These are phyloP conservation scores for Zymoseptoria tritici DNA, from an alignment of 2,329 filamentous ascomycete species.

Conservation along the genomic window DNA sequence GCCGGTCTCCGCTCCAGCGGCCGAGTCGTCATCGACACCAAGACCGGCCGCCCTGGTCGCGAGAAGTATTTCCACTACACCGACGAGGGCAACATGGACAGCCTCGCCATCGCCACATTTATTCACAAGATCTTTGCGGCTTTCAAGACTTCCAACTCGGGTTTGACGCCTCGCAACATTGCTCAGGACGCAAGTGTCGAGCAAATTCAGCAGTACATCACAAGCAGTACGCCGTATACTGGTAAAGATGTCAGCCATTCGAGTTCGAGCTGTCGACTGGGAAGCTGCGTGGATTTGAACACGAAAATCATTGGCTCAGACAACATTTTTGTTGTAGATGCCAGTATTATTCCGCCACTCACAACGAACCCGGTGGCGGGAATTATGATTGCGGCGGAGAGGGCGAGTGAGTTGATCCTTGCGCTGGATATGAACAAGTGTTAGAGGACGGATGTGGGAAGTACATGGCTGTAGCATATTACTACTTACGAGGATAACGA, in stretches of 20 bases:
- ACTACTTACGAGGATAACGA: too few species aligned
- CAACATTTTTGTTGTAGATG: conserved; percentile 48
- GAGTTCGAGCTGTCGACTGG: conserved; percentile 47
- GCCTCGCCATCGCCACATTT: conserved; percentile 43
- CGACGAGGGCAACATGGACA: conserved; percentile 38
- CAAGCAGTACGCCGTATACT: conserved; percentile 39
- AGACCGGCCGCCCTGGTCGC: conserved; percentile 50
- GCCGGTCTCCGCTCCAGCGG: conserved; percentile 47
- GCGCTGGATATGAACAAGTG: conserved; percentile 11
- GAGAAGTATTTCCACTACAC: conserved; percentile 45
- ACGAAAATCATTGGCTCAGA: conserved; percentile 42
- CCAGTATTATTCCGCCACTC: conserved; percentile 43
- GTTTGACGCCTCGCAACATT: conserved; percentile 45
- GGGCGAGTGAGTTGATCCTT: conserved; percentile 44
- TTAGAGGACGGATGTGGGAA: background rate
- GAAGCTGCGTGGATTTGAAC: conserved; percentile 42
- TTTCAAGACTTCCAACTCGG: conserved; percentile 31
- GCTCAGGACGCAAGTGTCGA: conserved; percentile 39
- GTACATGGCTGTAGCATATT: too few species aligned
- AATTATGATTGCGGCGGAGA: conserved; percentile 48
- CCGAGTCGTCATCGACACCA: conserved; percentile 44
- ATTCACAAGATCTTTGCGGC: conserved; percentile 45
- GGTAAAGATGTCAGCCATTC: conserved; percentile 48
- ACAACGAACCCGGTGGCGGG: conserved; percentile 51
- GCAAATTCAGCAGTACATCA: conserved; percentile 46